Evolutionary conservation across 2,329 filamentous ascomycete species (phyloP), one percentile per base, ranked within the genome.

Genomic region (Beauveria caledonica): DNA sequence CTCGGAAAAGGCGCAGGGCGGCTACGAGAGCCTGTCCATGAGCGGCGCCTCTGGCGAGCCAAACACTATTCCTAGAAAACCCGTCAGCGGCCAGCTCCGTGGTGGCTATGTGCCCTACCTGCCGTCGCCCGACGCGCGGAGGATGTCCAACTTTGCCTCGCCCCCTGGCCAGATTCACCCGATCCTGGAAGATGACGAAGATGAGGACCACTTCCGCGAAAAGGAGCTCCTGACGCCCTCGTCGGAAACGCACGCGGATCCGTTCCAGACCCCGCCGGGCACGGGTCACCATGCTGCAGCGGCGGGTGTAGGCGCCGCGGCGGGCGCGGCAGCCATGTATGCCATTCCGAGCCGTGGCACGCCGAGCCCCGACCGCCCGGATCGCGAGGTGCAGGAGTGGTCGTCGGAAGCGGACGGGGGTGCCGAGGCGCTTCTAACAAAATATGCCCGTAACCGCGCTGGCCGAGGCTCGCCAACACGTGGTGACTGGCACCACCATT

Each of bases 321-420:
- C 58, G 1, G 58, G 49, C 0, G 58, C 58, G 19, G 58, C 50
- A 5, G 58, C 58, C 40, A 60, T 56, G 60, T 63, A 44, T 53
- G 42, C 52, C 4, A 51, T 65, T 63, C 68, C 73, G 10, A 68
- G 69, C 52, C 73, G 74, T 36, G 66, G 67, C 40, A 76, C 74
- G 3, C 75, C 76, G 1, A 78, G 74, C 58, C 75, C 77, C 1
- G 77, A 80, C n/a, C 66, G 70, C 36, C 66, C 69, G 44, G 79
- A 85, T 64, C 78, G 78, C 0, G 82, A 84, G 36, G 81, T 85
- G 2, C 79, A 80, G 60, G 79, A 80, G 63, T 85, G 82, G 82
- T 80, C 83, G 50, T 77, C 77, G 0, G 80, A 83, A 40, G 75
- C 84, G 1, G 81, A 84, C 62, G 80, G 77, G 2, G 77, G 80